These are phyloP conservation scores for Closterium sp. DNA, from an alignment of 139 green algal species.

Conservation along the genomic window DNA sequence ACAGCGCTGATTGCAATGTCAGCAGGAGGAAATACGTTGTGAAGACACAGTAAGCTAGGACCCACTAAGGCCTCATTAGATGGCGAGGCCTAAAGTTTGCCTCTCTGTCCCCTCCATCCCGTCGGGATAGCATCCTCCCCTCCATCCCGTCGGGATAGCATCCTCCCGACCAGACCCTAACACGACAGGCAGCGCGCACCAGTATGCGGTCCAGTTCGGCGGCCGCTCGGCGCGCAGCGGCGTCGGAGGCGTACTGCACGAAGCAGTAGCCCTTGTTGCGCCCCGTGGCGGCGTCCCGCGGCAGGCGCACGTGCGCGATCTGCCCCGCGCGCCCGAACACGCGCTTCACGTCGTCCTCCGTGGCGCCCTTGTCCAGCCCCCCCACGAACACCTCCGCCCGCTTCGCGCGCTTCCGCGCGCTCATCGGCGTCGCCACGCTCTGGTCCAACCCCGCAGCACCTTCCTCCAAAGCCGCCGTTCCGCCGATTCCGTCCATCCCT, in stretches of 20 bases:
- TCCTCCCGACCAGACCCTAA: not conserved
- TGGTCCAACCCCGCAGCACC: not conserved
- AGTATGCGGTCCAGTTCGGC: constrained; percentile 19
- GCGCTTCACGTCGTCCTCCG: constrained; percentile 31
- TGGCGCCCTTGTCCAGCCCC: constrained; percentile 31
- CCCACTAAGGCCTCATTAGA: not conserved
- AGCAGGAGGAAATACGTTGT: not conserved
- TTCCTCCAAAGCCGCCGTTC: constrained; percentile 2
- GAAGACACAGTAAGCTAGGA: not conserved
- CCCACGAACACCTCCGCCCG: constrained; percentile 43
- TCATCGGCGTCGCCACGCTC: constrained; percentile 9
- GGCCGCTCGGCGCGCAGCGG: constrained; percentile 9
- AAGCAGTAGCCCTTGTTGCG: constrained; percentile 48
- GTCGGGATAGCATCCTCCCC: not conserved
- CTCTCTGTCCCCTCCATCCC: not conserved
- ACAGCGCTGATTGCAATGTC: not conserved
- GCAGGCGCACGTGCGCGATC: constrained; percentile 41
- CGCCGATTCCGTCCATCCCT: constrained; percentile 11
- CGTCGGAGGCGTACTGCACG: constrained; percentile 38
- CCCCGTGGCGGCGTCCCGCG: constrained; percentile 11
- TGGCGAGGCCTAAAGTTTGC: too few relatives aligned
- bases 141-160: not conserved
- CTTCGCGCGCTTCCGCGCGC: constrained; percentile 8
- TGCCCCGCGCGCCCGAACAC: constrained; percentile 35
- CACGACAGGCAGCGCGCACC: not conserved